Evolutionary conservation across 805 yeast species (phyloP).

Genomic region (Ogataea pini): DNA sequence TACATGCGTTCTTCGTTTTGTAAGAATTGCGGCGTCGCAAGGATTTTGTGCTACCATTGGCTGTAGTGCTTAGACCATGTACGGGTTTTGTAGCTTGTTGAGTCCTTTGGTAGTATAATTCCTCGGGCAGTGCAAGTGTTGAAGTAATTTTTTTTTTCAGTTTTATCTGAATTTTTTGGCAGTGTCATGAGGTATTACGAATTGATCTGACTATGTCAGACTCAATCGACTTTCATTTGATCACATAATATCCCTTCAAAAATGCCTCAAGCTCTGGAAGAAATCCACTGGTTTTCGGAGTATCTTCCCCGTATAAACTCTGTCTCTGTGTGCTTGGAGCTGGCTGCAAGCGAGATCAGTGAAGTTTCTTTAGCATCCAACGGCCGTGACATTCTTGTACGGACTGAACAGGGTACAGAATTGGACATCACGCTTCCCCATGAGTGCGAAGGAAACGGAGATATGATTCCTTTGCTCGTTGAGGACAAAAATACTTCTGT

Average conservation of each 20-base stretch:
- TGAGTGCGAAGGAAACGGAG: slow-evolving; percentile 7
- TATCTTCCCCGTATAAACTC: slow-evolving; percentile 28
- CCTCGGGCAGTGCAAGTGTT: slow-evolving; percentile 6
- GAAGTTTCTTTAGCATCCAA: background rate
- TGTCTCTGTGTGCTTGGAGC: slow-evolving; percentile 20
- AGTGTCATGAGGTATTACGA: too few species aligned
- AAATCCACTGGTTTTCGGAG: slow-evolving; percentile 4
- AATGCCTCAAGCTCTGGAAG: background rate
- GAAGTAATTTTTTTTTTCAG: background rate
- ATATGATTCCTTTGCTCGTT: slow-evolving; percentile 4
- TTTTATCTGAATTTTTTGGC: background rate
- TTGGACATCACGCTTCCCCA: slow-evolving; percentile 8
- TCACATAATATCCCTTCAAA: too few species aligned
- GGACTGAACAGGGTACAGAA: slow-evolving; percentile 7
- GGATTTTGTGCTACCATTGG: too few species aligned
- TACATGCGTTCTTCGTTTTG: background rate
- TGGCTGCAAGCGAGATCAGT: slow-evolving; percentile 1
- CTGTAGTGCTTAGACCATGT: too few species aligned
- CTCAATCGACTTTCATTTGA: too few species aligned
- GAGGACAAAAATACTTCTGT: slow-evolving; percentile 7
- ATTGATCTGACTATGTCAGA: too few species aligned
- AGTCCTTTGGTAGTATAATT: too few species aligned
- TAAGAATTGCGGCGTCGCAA: too few species aligned
- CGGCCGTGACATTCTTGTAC: background rate
- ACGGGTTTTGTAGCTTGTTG: too few species aligned